Conservation (phyloP, 306 rosid genomes). For the Gynostemma pentaphyllum region DNA sequence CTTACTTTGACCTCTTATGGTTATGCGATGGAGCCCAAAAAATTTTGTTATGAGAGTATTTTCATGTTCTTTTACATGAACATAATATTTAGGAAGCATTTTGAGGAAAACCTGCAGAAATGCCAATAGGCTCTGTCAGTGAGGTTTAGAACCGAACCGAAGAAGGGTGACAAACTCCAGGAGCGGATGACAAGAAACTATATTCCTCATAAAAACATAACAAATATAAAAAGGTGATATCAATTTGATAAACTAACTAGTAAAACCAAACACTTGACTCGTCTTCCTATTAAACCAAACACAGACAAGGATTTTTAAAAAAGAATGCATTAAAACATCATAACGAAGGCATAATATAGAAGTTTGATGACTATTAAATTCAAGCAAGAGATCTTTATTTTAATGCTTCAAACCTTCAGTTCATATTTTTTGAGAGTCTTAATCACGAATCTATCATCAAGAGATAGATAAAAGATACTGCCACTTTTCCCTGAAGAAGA, state of each 20-base stretch:
- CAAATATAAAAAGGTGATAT: too few relatives aligned
- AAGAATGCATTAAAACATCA: not conserved
- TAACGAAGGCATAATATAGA: not conserved
- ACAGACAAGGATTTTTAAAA: not conserved
- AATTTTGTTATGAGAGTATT: constrained; percentile 89
- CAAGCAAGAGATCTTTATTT: not conserved
- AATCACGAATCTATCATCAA: constrained; percentile 88
- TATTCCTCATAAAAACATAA: too few relatives aligned
- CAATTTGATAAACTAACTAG: too few relatives aligned
- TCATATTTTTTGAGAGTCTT: constrained; percentile 76
- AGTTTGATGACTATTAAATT: not conserved
- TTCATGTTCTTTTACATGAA: constrained; percentile 61
- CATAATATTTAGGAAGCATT: constrained; percentile 82
- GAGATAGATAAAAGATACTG: constrained; percentile 91
- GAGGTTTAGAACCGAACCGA: not conserved
- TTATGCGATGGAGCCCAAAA: constrained; percentile 90
- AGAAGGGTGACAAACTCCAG: too few relatives aligned
- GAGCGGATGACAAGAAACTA: not conserved
- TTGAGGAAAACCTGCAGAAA: constrained; percentile 58
- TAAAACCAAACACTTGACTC: too few relatives aligned
- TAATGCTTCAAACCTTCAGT: constrained; percentile 65
- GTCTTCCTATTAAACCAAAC: too few relatives aligned
- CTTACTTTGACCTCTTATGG: constrained; percentile 68
- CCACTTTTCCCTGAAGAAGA: constrained; percentile 97
- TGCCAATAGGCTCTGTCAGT: not conserved